These are phyloP conservation scores for Diplodia sapinea DNA, from an alignment of 2,329 filamentous ascomycete species.

Conservation along the genomic window DNA sequence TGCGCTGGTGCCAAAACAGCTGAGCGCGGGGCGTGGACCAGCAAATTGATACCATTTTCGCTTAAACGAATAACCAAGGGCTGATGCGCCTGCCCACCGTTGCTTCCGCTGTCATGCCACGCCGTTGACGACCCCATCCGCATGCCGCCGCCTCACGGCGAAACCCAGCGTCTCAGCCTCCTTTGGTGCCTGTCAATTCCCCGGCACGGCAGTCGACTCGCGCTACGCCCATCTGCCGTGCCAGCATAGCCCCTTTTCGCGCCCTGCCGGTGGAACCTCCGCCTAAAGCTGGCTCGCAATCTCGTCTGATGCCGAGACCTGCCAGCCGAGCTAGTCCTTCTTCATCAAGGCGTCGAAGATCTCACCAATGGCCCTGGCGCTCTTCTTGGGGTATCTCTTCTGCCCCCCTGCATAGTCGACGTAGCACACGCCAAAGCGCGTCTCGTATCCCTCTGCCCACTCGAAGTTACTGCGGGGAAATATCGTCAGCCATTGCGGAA, in stretches of 20 bases:
- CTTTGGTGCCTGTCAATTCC: constrained; percentile 9
- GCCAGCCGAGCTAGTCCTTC: constrained; percentile 52
- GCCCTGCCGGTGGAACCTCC: constrained; percentile 9
- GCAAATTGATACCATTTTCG: constrained; percentile 21
- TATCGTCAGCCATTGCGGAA: constrained; percentile 24
- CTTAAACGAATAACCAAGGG: constrained; percentile 5
- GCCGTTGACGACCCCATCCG: constrained; percentile 11
- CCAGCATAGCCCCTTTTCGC: constrained; percentile 18
- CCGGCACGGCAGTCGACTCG: constrained; percentile 20
- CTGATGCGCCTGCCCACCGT: constrained; percentile 7
- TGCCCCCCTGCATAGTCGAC: constrained; percentile 83
- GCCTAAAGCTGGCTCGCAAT: constrained; percentile 23
- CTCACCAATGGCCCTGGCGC: constrained; percentile 71
- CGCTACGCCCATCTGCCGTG: constrained; percentile 21
- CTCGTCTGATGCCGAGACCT: constrained; percentile 12
- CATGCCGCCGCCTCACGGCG: constrained; percentile 23
- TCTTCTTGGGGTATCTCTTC: constrained; percentile 83
- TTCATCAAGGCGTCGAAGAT: constrained; percentile 74
- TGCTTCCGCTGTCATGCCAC: constrained; percentile 27
- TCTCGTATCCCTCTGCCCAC: constrained; percentile 91
- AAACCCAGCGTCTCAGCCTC: constrained; percentile 29
- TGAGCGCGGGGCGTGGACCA: constrained; percentile 6
- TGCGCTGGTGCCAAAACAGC: constrained; percentile 6
- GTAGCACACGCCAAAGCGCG: constrained; percentile 81
- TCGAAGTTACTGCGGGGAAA: constrained; percentile 71